Conservation (phyloP, 164 flowering plant species). For the Aristolochia contorta region DNA sequence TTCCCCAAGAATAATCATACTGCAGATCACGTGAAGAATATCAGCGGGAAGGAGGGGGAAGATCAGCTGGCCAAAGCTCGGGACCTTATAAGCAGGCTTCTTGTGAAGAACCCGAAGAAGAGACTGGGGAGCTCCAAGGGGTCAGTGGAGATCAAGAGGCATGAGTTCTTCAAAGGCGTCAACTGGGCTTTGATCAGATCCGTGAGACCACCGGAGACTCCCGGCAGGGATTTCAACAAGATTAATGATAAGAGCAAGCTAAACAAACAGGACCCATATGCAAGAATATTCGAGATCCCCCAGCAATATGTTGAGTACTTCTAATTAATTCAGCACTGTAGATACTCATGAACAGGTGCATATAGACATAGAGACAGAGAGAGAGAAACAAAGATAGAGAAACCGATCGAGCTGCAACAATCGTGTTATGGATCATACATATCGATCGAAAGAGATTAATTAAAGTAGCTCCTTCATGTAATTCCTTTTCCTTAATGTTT, state of each 20-base stretch:
- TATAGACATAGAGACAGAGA: neutral
- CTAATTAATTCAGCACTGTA: constrained; percentile 19
- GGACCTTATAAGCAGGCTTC: constrained; percentile 53
- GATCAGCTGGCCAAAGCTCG: constrained; percentile 61
- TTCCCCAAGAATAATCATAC: too few species aligned
- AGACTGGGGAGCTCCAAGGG: constrained; percentile 73
- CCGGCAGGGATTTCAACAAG: constrained; percentile 21
- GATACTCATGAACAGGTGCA: neutral
- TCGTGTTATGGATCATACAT: too few species aligned
- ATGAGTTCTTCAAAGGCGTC: constrained; percentile 78
- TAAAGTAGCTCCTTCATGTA: neutral
- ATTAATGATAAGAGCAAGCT: constrained; percentile 22
- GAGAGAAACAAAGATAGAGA: too few species aligned
- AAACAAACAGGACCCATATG: constrained; percentile 30
- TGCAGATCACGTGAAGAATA: constrained; percentile 11
- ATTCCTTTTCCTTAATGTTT: constrained; percentile 1
- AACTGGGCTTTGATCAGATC: constrained; percentile 91
- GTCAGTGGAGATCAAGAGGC: constrained; percentile 71
- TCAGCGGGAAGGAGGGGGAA: constrained; percentile 15
- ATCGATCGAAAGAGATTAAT: too few species aligned
- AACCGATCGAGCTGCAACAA: too few species aligned
- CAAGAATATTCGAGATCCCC: constrained; percentile 56
- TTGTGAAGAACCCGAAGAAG: constrained; percentile 77
- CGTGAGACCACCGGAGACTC: constrained; percentile 70
- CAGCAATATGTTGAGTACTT: constrained; percentile 73